Percentiles rank a stretch among this genome's conserved stretches.
These are phyloP conservation scores for Metschnikowia henanensis DNA, from an alignment of 805 yeast species.

Conservation along the genomic window DNA sequence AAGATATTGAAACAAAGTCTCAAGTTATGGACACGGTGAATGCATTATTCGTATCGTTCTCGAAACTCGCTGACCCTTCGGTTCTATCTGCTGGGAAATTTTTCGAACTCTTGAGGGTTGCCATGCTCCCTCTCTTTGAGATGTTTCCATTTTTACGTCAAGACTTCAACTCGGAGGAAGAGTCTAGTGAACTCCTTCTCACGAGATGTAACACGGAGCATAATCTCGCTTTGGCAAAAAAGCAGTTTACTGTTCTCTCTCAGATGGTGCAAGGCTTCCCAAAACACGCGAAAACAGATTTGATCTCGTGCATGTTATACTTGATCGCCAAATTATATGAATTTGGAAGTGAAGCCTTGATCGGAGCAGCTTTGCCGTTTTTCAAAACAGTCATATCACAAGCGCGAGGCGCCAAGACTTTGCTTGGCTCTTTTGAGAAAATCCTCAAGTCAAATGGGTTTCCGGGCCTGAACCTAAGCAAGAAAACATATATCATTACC, in stretches of 20 bases:
- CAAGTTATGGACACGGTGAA: constrained; percentile 42
- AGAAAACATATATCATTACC: constrained; percentile 33
- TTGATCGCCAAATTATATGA: constrained; percentile 59
- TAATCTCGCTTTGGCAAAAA: constrained; percentile 47
- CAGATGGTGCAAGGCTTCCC: constrained; percentile 68
- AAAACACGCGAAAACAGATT: constrained; percentile 58
- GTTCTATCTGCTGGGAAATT: background rate
- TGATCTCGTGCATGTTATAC: constrained; percentile 67
- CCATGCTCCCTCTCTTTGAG: constrained; percentile 59
- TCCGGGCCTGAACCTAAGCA: constrained; percentile 4
- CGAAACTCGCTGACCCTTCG: constrained; percentile 2
- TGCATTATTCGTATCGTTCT: constrained; percentile 24
- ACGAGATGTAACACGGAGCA: constrained; percentile 31
- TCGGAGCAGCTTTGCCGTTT: constrained; percentile 50
- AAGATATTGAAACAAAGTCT: constrained; percentile 59
- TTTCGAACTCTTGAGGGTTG: constrained; percentile 76
- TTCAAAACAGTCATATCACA: constrained; percentile 35
- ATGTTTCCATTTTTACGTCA: constrained; percentile 60
- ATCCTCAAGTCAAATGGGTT: constrained; percentile 7
- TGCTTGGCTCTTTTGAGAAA: constrained; percentile 27
- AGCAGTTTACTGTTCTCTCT: constrained; percentile 51
- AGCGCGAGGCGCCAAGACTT: constrained; percentile 14
- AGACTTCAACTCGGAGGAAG: constrained; percentile 35
- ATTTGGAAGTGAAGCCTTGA: constrained; percentile 36
- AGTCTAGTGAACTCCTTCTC: constrained; percentile 25